Evolutionary conservation across 2,329 filamentous ascomycete species (phyloP), one percentile per base, ranked within the genome.

Genomic region (Beauveria caledonica): DNA sequence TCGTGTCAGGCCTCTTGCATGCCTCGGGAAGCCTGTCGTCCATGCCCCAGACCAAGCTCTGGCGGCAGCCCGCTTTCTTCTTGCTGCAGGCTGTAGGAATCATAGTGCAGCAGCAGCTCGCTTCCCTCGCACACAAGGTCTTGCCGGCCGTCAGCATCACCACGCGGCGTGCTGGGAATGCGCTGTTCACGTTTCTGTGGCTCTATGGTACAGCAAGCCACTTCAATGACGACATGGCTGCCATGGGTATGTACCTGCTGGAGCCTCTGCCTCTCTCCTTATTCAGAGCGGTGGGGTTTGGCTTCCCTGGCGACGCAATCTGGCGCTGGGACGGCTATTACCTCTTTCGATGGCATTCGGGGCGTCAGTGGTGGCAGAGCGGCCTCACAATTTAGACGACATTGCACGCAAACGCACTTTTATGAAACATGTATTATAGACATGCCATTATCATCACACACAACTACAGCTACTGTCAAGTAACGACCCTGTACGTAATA

Each of bases 191-290:
- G 1, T 64, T 85, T 5, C 66, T 70, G 0, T 97, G 90, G 90
- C 74, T 95, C 62, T 83, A 85, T 59, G 70, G 77, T 17, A 93
- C 89, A 0, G 81, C 82, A 1, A 78, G 78, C 45, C 71, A 86
- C 40, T 78, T 96, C n/a, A 77, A 85, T 11, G 85, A 96, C 68
- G 92, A 97, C 68, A 86, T 96, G 69, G 81, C 86, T 0, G 78
- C 80, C 11, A 82, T 85, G 1, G 91, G 90, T 0, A 68, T 96
- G 0, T 96, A 89, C 89, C 72, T 95, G 15, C 85, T 85, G 63
- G 91, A 97, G 72, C 90, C 91, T 0, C 74, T 96, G n/a, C 90
- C 92, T 0, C 64, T 93, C 9, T 95, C 90, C 58, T 69, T 81
- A 1, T 68, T 92, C n/a, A 78, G 90, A 27, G 82, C 80, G 2